phyloP scores from a whole-genome alignment of 176 grass and related monocot species.

The Guadua angustifolia region DNA sequence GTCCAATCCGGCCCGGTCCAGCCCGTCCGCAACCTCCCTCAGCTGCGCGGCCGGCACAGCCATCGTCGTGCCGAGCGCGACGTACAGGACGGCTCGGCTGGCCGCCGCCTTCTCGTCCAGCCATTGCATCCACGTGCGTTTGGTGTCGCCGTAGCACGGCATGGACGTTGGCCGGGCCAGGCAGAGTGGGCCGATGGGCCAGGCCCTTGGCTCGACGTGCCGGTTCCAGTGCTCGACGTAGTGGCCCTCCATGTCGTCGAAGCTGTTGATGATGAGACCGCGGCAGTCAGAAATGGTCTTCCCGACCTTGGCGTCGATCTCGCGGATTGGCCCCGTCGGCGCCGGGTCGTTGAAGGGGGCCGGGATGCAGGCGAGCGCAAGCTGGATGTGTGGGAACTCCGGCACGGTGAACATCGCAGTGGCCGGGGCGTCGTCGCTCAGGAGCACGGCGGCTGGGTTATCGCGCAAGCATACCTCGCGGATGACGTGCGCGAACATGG shows the following conservation, averaged over 20 bases:
- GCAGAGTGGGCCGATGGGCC: conserved; percentile 34
- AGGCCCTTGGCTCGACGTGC: conserved; percentile 18
- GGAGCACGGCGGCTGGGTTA: conserved; percentile 3
- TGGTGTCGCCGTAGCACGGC: neutral
- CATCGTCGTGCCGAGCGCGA: conserved; percentile 3
- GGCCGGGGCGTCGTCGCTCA: neutral
- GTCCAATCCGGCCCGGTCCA: conserved; percentile 9
- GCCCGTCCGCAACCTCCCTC: conserved; percentile 2
- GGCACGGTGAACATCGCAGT: conserved; percentile 15
- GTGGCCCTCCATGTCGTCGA: neutral
- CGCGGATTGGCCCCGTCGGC: neutral
- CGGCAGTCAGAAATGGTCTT: conserved; percentile 13
- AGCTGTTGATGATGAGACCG: conserved; percentile 48
- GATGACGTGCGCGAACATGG: neutral
- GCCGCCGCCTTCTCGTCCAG: conserved; percentile 38
- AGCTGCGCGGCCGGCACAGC: neutral
- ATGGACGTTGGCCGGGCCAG: neutral
- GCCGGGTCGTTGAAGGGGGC: neutral
- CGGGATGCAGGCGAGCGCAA: conserved; percentile 10
- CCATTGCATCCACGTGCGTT: conserved; percentile 15
- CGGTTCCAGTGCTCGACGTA: conserved; percentile 47
- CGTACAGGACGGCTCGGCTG: conserved; percentile 17
- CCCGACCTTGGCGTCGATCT: neutral
- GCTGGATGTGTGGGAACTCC: conserved; percentile 41
- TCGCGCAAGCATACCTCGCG: neutral